phyloP scores from a whole-genome alignment of 2,329 filamentous ascomycete genomes.

The Ilyonectria robusta region DNA sequence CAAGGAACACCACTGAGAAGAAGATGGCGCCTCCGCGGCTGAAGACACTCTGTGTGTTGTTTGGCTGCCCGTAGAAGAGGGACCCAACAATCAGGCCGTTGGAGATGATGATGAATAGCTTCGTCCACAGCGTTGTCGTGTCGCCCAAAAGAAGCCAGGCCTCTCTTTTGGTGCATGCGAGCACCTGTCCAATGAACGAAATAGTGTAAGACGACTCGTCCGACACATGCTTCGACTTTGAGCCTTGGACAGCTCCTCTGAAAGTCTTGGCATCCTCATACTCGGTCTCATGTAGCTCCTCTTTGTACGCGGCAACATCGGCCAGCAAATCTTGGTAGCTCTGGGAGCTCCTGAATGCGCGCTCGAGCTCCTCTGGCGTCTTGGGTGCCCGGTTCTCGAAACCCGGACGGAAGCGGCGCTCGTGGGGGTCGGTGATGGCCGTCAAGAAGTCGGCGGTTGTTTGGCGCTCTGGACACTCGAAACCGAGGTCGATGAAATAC shows the following conservation, averaged over 20 bases:
- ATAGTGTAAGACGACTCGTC: slow-evolving; percentile 83
- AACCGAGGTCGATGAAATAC: slow-evolving; percentile 79
- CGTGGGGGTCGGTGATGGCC: slow-evolving; percentile 71
- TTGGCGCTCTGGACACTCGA: slow-evolving; percentile 76
- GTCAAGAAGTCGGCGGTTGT: slow-evolving; percentile 65
- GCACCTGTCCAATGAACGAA: slow-evolving; percentile 79
- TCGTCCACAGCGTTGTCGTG: slow-evolving; percentile 81
- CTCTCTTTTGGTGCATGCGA: slow-evolving; percentile 78
- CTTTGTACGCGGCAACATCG: slow-evolving; percentile 68
- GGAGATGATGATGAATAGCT: slow-evolving; percentile 83
- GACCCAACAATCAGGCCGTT: slow-evolving; percentile 83
- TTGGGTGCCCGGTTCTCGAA: slow-evolving; percentile 76
- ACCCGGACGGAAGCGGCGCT: slow-evolving; percentile 76
- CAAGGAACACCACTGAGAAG: slow-evolving; percentile 66
- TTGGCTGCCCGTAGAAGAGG: slow-evolving; percentile 79
- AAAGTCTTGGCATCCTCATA: slow-evolving; percentile 75
- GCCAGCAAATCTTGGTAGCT: slow-evolving; percentile 71
- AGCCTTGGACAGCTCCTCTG: slow-evolving; percentile 75
- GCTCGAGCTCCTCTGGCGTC: slow-evolving; percentile 76
- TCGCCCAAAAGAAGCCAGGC: slow-evolving; percentile 85
- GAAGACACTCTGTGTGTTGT: slow-evolving; percentile 75
- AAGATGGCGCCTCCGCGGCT: slow-evolving; percentile 61
- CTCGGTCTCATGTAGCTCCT: slow-evolving; percentile 64
- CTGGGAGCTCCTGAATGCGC: slow-evolving; percentile 74
- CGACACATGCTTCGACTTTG: slow-evolving; percentile 78